Base-by-base conservation (phyloP, 306 rosid species). In the Arachis hypogaea region DNA sequence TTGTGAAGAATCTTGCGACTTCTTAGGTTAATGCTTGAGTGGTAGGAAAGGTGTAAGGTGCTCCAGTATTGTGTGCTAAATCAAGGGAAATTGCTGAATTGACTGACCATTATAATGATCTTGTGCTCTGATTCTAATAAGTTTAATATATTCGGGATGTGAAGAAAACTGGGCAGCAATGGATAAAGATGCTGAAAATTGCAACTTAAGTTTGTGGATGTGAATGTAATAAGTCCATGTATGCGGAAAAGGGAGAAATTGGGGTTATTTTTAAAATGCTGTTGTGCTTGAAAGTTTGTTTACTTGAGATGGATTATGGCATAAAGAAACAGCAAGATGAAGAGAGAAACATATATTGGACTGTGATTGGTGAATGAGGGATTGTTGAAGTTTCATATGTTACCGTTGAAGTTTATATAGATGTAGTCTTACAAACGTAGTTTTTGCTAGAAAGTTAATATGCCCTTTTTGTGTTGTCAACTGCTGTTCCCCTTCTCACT, bases 21-120 rank as follows among this genome's bases (percentile, higher is more conserved):
- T 79, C 43, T 63, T 79, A 68, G 84, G 81, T 73, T 66, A 12
- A 16, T 40, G 63, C 60, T 57, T 61, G 58, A 59, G 6, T 79
- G 14, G 22, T 70, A 6, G 36, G 5, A 30, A 30, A 63, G 45
- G 38, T 33, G 38, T 33, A 2, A 33, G 38, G 52, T 43, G 56
- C 49, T 60, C 42, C 75, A 11, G 18, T 38, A 42, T 22, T 60
- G 59, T 50, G 38, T 50, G 65, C 42, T 68, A 45, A 59, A 46
- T 9, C 29, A 1, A 12, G 74, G 16, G 43, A 59, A 59, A 30
- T 62, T 72, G 14, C 68, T 7, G 7, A 73, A 29, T 68, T 29
- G 66, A 60, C 45, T 29, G 66, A 60, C 45, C 0, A 12, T 22
- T 73, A 57, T 61, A n/a, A 47, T 67, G 49, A 54, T 72, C 69